Base-by-base conservation (phyloP, 2,329 filamentous ascomycete genomes). In the Ophiostoma populinum region DNA sequence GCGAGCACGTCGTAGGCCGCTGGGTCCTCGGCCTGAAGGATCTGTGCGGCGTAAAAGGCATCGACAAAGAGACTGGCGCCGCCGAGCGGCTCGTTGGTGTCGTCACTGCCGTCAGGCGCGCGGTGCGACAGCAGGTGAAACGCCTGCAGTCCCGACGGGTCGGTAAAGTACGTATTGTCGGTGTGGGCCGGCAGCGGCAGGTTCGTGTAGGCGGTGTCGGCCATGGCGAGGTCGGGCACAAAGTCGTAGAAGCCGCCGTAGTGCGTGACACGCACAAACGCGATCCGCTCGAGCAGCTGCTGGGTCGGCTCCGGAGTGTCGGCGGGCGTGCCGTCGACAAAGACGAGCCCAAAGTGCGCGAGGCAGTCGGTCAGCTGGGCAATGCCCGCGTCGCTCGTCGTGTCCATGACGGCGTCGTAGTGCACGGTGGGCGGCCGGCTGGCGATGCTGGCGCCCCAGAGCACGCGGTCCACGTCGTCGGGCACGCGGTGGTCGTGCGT, bases 131-230 rank as follows among this genome's bases (percentile, higher is more conserved):
- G 67, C 31, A 94, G 63, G 51, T 98, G 90, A 55, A 98, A 92
- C 18, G 90, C 75, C 53, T 98, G 90, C 22, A 98, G 66, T 8
- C 87, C 83, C 2, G 81, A 76, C 0, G 90, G 87, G 43, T 95
- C 87, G 16, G 74, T 85, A 57, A 95, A 95, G 55, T 98, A 95
- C 1, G 87, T 93, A 6, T 73, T 95, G 56, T 98, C 90, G 1
- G 87, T 95, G 55, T 98, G 90, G 1, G 80, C 77, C 15, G 74
- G 71, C 3, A 98, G 68, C 1, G 75, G 75, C 34, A 90, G 65
- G 47, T 79, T 83, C 2, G 87, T 94, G 58, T 95, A 98, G 4
- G 85, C 85, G 2, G 81, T 92, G 49, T 93, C 85, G 44, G 86
- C 86, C 49, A 78, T 78, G 19, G 82, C 77, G 17, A 94, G 67